Base-by-base conservation (phyloP, 1,284 basidiomycete genomes). In the Trametes sp. region DNA sequence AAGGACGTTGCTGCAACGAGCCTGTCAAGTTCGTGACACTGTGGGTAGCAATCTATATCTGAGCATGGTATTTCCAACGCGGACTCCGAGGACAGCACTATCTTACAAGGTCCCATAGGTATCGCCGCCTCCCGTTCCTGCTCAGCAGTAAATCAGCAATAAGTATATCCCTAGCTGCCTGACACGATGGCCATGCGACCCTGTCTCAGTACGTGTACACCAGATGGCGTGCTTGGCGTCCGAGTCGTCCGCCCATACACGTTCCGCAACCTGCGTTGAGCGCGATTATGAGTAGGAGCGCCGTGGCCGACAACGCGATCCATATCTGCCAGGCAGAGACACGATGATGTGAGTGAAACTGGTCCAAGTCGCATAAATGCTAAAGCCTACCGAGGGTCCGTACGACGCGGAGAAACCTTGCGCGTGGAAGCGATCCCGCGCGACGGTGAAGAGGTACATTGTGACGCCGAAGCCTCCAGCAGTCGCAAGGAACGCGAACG, bases 241-340 rank as follows among this genome's bases (percentile, higher is more conserved):
- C 70, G 57, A 68, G 65, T n/a, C 71, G 69, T 11, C 74, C 73
- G 60, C 72, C 67, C 54, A 68, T 64, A 53, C 72, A 70, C 11
- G 70, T 71, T 11, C 72, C 73, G 52, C 76, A 77, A 5, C 74
- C 73, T 9, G 75, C 67, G 42, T 73, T 72, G 41, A 75, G 45
- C 24, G 71, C 66, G 26, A 74, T 62, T 16, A 71, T 36, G 7
- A 73, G 38, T 19, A 73, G 68, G 0, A 71, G 38, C 28, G 67
- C 70, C 1, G 66, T 69, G 14, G 75, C 75, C 10, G 62, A 74
- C 13, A 76, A 55, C 7, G 73, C 65, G 61, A 77, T 72, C 75
- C 75, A 77, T 31, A 72, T 56, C 75, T 77, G 21, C 29, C n/a
- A n/a, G 8, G n/a, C 11, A 21, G 29, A 19, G 19, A 56, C 28